Evolutionary conservation across 345 rosid species (phyloP).

Genomic region (Rhizophora apiculata): DNA sequence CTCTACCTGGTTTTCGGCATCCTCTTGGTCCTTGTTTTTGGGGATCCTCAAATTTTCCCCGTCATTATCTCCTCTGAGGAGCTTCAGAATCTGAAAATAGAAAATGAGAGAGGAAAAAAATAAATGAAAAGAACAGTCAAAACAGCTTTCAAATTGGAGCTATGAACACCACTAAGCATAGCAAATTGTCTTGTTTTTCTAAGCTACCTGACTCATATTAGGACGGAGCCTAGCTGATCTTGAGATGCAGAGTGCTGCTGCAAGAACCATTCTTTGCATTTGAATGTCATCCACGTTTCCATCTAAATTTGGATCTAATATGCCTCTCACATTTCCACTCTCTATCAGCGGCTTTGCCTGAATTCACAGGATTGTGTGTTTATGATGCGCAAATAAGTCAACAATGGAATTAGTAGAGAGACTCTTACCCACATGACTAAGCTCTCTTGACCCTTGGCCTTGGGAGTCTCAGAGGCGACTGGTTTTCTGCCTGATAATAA

Average conservation of each 20-base stretch:
- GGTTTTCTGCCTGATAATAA: constrained; percentile 78
- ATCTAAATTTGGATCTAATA: constrained; percentile 63
- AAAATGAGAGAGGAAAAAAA: not conserved
- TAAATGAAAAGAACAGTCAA: not conserved
- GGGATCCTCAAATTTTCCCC: constrained; percentile 26
- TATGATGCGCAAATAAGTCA: not conserved
- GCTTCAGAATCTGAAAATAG: constrained; percentile 51
- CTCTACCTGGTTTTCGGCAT: constrained; percentile 41
- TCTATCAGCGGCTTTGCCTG: constrained; percentile 80
- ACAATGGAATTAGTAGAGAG: not conserved
- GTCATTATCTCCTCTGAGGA: constrained; percentile 51
- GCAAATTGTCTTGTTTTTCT: not conserved
- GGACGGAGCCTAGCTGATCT: constrained; percentile 79
- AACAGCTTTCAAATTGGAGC: not conserved
- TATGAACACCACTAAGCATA: not conserved
- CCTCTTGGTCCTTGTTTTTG: constrained; percentile 13
- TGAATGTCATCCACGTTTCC: constrained; percentile 51
- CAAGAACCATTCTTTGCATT: constrained; percentile 65
- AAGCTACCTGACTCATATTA: constrained; percentile 57
- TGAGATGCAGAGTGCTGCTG: constrained; percentile 70
- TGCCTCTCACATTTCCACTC: constrained; percentile 43
- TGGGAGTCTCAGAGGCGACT: constrained; percentile 49
- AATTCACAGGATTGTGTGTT: constrained; percentile 22
- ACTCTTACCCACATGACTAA: constrained; percentile 90
- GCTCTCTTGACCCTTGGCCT: constrained; percentile 72